Base-by-base conservation (phyloP, 306 rosid species). In the Sesbania bispinosa region DNA sequence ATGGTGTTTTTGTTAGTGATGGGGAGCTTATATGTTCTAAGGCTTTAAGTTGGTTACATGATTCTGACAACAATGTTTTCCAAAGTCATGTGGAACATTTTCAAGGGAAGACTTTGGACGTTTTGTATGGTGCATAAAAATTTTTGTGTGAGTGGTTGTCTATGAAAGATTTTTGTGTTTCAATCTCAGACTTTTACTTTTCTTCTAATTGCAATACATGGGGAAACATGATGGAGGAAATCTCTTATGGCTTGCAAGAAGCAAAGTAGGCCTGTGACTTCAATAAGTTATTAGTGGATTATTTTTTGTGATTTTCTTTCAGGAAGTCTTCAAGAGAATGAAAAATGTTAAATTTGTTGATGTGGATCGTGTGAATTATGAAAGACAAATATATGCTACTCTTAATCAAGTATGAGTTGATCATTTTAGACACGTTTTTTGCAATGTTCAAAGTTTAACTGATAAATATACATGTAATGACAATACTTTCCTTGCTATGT, bases 131-230 rank as follows among this genome's bases (percentile, higher is more conserved):
- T 45, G 96, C 97, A 2, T 96, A 91, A 60, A 81, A 77, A 65
- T 89, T 84, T 74, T 91, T 94, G 39, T 89, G 93, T 77, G 97
- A 94, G 76, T 91, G 99, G 97, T 69, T 91, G 71, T 88, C 95
- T 51, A 85, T 77, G 84, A 83, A 82, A 69, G 99, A 97, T 47
- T 89, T 94, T 69, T 91, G 96, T 45, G 97, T 91, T 72, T 94
- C 99, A 62, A 89, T 94, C 26, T 61, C 85, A n/a, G 97, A 94
- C 48, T 39, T 94, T 77, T 83, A 86, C 77, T 88, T 94, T 15
- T 74, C 96, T 36, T 62, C 84, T 2, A 89, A 94, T 60, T 75
- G 83, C 23, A 20, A 62, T 61, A 85, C 85, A 3, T 78, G 90
- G 9, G 80, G 86, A 69, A 94, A 89, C 79, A 78, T 94, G 97